A percentile compares a stretch with the other conserved stretches of the same genome.
These are phyloP conservation scores for Fulvia fulva DNA, from an alignment of 2,329 filamentous ascomycete species.

Conservation along the genomic window DNA sequence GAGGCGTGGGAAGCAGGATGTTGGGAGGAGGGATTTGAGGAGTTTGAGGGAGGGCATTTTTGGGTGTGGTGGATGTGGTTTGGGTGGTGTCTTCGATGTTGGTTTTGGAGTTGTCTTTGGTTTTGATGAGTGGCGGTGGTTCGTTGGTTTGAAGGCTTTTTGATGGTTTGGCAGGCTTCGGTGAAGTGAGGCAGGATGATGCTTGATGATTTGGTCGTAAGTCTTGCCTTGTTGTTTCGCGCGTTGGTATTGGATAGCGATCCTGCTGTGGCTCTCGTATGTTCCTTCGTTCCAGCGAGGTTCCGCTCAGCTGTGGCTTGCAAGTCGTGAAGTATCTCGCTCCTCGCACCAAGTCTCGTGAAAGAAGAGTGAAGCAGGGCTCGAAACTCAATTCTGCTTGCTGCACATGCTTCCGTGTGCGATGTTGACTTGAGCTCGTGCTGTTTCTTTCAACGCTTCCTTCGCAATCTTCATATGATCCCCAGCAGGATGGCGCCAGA, in stretches of 20 bases:
- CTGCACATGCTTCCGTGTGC: not conserved
- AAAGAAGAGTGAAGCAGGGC: not conserved
- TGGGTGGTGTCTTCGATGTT: not conserved
- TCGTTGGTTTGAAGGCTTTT: too few relatives aligned
- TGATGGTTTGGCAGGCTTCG: too few relatives aligned
- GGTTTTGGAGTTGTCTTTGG: not conserved
- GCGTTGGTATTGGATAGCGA: too few relatives aligned
- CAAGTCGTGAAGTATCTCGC: too few relatives aligned
- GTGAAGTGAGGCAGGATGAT: too few relatives aligned
- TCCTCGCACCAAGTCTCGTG: not conserved
- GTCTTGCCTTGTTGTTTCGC: too few relatives aligned
- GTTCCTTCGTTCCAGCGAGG: not conserved
- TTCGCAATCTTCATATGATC: not conserved
- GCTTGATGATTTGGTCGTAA: not conserved
- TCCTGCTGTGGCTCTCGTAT: too few relatives aligned
- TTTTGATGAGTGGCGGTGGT: too few relatives aligned
- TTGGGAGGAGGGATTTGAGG: not conserved
- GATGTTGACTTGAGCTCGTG: not conserved
- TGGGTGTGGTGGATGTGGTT: not conserved
- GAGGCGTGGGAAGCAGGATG: not conserved
- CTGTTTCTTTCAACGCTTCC: not conserved
- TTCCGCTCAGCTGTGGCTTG: too few relatives aligned
- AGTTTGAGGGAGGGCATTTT: not conserved
- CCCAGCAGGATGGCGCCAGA: not conserved
- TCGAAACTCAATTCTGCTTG: not conserved